Conservation (phyloP, 1,284 basidiomycete genomes). For the Dichomitus squalens region DNA sequence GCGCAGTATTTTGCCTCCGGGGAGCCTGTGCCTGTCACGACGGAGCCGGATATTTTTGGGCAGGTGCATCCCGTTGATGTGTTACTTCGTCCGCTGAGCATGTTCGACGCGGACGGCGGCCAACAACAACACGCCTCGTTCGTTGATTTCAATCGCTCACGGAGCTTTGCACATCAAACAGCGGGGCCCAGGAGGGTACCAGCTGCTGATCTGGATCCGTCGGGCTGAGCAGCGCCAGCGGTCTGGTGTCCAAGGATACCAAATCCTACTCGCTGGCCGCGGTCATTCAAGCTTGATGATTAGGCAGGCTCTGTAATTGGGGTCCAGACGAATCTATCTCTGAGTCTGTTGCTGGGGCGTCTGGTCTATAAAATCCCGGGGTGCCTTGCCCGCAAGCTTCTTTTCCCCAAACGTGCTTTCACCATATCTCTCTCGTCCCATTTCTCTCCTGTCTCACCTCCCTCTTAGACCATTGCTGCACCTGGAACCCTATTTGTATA, state of each 20-base stretch:
- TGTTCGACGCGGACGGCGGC: not conserved
- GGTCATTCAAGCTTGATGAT: not conserved
- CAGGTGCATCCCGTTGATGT: slow-evolving; percentile 11
- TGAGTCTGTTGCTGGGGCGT: not conserved
- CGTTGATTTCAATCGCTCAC: not conserved
- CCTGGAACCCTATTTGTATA: slow-evolving; percentile 6
- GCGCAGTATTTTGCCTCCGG: slow-evolving; percentile 10
- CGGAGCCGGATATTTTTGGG: slow-evolving; percentile 5
- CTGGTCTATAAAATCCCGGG: slow-evolving; percentile 13
- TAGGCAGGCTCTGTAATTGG: not conserved
- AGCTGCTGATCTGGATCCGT: not conserved
- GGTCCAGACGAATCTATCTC: not conserved
- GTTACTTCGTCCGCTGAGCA: not conserved
- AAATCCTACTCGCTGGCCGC: not conserved
- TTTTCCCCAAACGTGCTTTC: slow-evolving; percentile 7
- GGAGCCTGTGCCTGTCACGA: slow-evolving; percentile 19
- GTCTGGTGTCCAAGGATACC: not conserved
- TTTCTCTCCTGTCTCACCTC: not conserved
- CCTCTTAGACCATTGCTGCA: not conserved
- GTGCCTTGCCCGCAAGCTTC: not conserved
- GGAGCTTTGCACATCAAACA: not conserved
- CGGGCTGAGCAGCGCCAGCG: not conserved
- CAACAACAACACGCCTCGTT: slow-evolving; percentile 10
- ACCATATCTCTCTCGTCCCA: slow-evolving; percentile 12
- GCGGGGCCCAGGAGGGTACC: slow-evolving; percentile 1